Evolutionary conservation across 2,329 filamentous ascomycete genomes (phyloP).

Genomic region (Exserohilum turcica): DNA sequence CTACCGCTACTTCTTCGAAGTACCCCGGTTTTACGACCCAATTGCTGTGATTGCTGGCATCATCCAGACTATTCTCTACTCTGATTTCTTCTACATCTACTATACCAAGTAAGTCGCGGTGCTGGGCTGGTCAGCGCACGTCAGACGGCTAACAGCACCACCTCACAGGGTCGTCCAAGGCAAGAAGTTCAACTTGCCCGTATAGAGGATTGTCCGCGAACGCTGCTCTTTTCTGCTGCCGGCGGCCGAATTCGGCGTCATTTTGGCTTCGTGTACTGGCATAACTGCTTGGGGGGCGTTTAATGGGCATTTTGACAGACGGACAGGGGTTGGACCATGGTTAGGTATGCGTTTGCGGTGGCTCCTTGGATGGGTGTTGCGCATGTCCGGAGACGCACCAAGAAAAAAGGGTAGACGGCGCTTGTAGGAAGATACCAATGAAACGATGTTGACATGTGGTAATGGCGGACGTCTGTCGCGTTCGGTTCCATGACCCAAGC

Average conservation of each 20-base stretch:
- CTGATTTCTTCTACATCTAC: slow-evolving; percentile 99
- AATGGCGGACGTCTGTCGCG: not conserved
- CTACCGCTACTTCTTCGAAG: slow-evolving; percentile 82
- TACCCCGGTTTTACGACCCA: slow-evolving; percentile 71
- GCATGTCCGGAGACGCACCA: not conserved
- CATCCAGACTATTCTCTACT: slow-evolving; percentile 93
- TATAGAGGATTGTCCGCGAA: slow-evolving; percentile 40
- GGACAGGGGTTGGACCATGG: not conserved
- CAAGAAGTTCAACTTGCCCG: slow-evolving; percentile 60
- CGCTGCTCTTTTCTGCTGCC: slow-evolving; percentile 8
- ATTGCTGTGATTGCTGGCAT: slow-evolving; percentile 89
- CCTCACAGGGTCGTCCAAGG: slow-evolving; percentile 56
- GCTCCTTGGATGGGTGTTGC: not conserved
- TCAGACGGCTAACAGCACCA: not conserved
- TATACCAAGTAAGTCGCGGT: slow-evolving; percentile 74
- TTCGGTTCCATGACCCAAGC: not conserved
- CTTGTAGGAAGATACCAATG: slow-evolving; percentile 4
- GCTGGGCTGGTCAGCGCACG: not conserved
- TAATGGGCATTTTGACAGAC: slow-evolving; percentile 3
- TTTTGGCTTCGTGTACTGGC: slow-evolving; percentile 9
- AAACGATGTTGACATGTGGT: not conserved
- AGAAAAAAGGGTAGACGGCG: not conserved
- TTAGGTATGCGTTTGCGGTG: not conserved
- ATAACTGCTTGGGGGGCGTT: slow-evolving; percentile 12
- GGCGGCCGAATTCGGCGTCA: slow-evolving; percentile 9